phyloP scores from a whole-genome alignment of 202 grass and related monocot species.

The Saccharum hybrid region DNA sequence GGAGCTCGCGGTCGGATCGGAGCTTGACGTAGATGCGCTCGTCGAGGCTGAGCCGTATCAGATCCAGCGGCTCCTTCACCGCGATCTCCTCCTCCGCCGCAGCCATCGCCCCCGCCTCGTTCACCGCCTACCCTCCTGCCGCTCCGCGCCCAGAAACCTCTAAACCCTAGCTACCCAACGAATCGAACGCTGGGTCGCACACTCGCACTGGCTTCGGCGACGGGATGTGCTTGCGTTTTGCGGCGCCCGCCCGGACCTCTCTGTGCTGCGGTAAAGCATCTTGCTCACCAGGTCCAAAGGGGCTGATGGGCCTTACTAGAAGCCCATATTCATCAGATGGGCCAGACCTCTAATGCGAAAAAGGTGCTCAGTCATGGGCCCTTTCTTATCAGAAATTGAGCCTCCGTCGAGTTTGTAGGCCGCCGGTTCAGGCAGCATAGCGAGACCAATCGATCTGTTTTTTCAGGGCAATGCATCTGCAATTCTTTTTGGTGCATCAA shows the following conservation, averaged over 20 bases:
- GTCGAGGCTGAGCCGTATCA: slow-evolving; percentile 96
- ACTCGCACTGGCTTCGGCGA: slow-evolving; percentile 25
- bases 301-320: background rate
- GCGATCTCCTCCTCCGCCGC: slow-evolving; percentile 89
- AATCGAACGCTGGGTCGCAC: slow-evolving; percentile 17
- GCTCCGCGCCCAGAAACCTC: slow-evolving; percentile 33
- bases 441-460: too few species aligned
- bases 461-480: too few species aligned
- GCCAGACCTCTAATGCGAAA: background rate
- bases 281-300: background rate
- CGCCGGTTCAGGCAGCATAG: background rate
- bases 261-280: background rate
- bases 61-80: slow-evolving; percentile 99
- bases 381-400: background rate
- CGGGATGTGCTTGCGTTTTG: slow-evolving; percentile 25
- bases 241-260: background rate
- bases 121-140: background rate
- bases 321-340: background rate
- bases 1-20: slow-evolving; percentile 95
- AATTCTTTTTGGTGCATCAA: too few species aligned
- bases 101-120: slow-evolving; percentile 43
- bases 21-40: slow-evolving; percentile 99
- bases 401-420: background rate
- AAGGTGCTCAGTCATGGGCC: background rate
- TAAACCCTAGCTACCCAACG: slow-evolving; percentile 53